phyloP scores from a whole-genome alignment of 176 grass and related monocot species.

The Zea mays region Zm-B73-REFERENCE-NAM-5.0 NC_050103.1:181041501-181042000 shows the following conservation, averaged over 20 bases:
- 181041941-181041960: neutral
- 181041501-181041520: neutral
- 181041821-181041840: constrained; percentile 17
- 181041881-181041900: neutral
- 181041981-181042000: constrained; percentile 13
- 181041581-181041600: constrained; percentile 82
- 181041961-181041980: neutral
- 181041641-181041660: constrained; percentile 84
- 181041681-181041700: constrained; percentile 93
- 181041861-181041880: constrained; percentile 4
- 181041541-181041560: constrained; percentile 51
- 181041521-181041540: constrained; percentile 15
- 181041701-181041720: constrained; percentile 88
- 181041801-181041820: neutral
- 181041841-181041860: neutral
- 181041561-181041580: constrained; percentile 97
- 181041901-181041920: neutral
- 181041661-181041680: constrained; percentile 91
- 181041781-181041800: constrained; percentile 27
- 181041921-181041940: constrained; percentile 9
- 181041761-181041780: neutral
- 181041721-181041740: constrained; percentile 73
- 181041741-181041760: constrained; percentile 64
- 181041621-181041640: constrained; percentile 85
- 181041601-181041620: constrained; percentile 85